Conservation (phyloP, 306 rosid genomes). For the Geum urbanum region DNA sequence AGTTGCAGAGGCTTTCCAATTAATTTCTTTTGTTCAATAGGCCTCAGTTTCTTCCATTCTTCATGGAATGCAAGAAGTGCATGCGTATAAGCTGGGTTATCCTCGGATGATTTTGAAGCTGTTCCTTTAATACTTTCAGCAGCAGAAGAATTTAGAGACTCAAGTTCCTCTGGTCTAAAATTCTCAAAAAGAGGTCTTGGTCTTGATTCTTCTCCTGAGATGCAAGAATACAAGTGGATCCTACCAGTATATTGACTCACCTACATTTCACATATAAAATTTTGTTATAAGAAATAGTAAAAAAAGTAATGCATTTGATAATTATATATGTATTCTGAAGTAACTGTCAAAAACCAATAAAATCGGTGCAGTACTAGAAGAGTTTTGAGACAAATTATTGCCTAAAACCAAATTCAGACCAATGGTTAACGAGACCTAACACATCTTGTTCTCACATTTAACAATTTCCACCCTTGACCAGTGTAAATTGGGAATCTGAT, state of each 20-base stretch:
- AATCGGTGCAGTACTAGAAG: neutral
- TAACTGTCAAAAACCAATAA: conserved; percentile 1
- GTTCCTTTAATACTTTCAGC: conserved; percentile 32
- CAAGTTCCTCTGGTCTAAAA: conserved; percentile 84
- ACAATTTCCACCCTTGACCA: neutral
- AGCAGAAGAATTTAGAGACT: conserved; percentile 39
- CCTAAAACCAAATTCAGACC: neutral
- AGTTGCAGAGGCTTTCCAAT: conserved; percentile 85
- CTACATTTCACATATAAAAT: conserved; percentile 34
- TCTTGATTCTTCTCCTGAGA: conserved; percentile 63
- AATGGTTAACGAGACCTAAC: neutral
- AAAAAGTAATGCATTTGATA: neutral
- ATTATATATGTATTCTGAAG: neutral
- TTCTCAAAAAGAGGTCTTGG: conserved; percentile 76
- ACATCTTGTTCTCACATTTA: neutral
- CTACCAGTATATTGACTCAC: conserved; percentile 90
- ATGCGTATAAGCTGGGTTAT: conserved; percentile 40
- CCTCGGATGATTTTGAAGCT: conserved; percentile 34
- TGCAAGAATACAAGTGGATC: conserved; percentile 84
- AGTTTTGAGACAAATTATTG: neutral
- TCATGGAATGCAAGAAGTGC: conserved; percentile 54
- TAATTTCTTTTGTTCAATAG: conserved; percentile 72
- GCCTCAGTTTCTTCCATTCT: conserved; percentile 79
- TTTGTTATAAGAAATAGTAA: neutral
- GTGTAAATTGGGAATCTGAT: neutral